phyloP scores from a whole-genome alignment of 140 eudicot species.

The Anethum foeniculum region DNA sequence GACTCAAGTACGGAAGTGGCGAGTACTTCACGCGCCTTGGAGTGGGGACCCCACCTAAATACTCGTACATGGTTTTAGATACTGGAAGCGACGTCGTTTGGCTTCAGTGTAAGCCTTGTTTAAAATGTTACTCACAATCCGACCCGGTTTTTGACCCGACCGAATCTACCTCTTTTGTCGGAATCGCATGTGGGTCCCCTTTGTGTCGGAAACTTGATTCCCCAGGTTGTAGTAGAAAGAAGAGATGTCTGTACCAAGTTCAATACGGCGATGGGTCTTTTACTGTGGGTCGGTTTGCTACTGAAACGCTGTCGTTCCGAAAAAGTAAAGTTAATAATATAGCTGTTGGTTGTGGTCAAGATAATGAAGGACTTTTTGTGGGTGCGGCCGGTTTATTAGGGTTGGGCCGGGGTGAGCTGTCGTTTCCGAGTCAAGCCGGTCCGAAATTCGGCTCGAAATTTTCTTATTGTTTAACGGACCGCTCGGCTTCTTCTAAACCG shows the following conservation, averaged over 20 bases:
- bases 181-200: conserved; percentile 51
- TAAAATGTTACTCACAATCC: conserved; percentile 64
- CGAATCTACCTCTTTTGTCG: conserved; percentile 38
- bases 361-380: conserved; percentile 72
- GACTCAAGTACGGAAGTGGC: conserved; percentile 82
- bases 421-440: conserved; percentile 81
- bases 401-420: conserved; percentile 68
- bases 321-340: conserved; percentile 31
- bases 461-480: conserved; percentile 71
- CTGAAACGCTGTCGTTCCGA: conserved; percentile 82
- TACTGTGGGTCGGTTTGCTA: conserved; percentile 75
- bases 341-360: conserved; percentile 87
- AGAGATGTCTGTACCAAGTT: conserved; percentile 67
- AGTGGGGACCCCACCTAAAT: conserved; percentile 60
- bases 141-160: conserved; percentile 74
- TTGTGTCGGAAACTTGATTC: conserved; percentile 66
- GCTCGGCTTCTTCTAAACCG: conserved; percentile 64
- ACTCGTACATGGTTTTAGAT: conserved; percentile 77
- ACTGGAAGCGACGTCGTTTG: conserved; percentile 96
- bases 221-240: conserved; percentile 51
- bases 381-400: conserved; percentile 93
- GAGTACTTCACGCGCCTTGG: conserved; percentile 98
- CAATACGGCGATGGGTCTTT: conserved; percentile 90
- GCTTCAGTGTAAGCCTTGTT: conserved; percentile 87
- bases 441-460: conserved; percentile 62